Base-by-base conservation (phyloP, 2,329 filamentous ascomycete species). In the Pestalotiopsis sp. region DNA sequence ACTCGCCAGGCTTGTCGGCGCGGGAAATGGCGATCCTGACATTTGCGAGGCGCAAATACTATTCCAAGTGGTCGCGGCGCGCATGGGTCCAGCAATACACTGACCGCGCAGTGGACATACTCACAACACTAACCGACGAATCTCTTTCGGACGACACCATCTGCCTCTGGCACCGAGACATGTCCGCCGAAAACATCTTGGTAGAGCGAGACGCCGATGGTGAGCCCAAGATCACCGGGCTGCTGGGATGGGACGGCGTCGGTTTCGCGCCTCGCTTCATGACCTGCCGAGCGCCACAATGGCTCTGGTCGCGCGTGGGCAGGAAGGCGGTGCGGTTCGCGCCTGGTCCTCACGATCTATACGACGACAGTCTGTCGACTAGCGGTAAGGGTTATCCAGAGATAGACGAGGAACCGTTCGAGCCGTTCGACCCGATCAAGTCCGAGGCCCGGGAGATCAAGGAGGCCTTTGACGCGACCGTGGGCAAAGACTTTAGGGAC, bases 401-500 rank as follows among this genome's bases (percentile, higher is more conserved):
- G 20, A 27, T 52, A 12, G 41, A 65, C 20, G 39, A 25, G 11
- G 62, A 65, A 20, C 62, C 62, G 2, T 52, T 65, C 20, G 62
- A 25, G 20, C 17, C 39, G 11, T 17, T 65, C 38, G 39, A 25
- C 12, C 62, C 62, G 20, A 52, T n/a, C 4, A 17, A 52, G 17
- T 9, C 41, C 31, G 62, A 45, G 23, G 62, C 38, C 11, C 25
- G 17, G 17, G 39, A 65, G 38, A 20, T 56, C 4, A 65, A 65
- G 62, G 25, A 14, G n/a, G 62, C 62, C 12, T 65, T 65, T 31
- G 62, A 65, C 62, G 62, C 13, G 39, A 39, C 62, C 3, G 41
- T 49, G 4, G 62, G 62, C n/a, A 7, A 45, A 39, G 14, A 17
- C 20, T 65, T 41, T 39, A 45, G 23, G 31, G 38, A n/a, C 1